These are phyloP conservation scores for Pythium aphanidermatum DNA, from an alignment of 352 stramenopile genomes.

Conservation along the genomic window DNA sequence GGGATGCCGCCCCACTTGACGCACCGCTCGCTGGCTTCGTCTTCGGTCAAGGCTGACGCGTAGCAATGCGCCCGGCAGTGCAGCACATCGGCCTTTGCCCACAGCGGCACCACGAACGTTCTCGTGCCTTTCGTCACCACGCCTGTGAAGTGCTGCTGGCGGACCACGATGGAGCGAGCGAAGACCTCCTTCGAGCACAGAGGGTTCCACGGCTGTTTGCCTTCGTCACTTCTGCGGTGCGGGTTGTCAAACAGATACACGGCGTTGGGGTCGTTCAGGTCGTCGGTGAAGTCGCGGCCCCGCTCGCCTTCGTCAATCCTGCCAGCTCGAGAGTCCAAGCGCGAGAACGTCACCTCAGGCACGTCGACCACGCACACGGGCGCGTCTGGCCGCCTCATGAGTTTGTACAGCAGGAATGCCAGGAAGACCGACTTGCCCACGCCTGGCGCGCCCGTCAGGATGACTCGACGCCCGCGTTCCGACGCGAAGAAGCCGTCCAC, in stretches of 20 bases:
- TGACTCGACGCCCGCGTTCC: constrained; percentile 5
- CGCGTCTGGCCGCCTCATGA: not conserved
- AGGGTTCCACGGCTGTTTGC: not conserved
- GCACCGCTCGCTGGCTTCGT: not conserved
- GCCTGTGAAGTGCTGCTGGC: not conserved
- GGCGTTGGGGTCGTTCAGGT: not conserved
- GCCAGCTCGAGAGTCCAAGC: not conserved
- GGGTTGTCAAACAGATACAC: constrained; percentile 20
- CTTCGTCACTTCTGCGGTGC: not conserved
- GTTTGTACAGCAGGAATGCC: constrained; percentile 3
- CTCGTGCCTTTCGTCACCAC: constrained; percentile 2
- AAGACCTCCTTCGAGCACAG: not conserved
- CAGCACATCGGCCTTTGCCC: constrained; percentile 1
- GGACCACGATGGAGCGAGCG: constrained; percentile 4
- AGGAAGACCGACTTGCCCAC: constrained; percentile 18
- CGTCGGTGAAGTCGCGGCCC: constrained; percentile 1
- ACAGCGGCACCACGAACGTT: constrained; percentile 14
- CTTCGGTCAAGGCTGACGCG: not conserved
- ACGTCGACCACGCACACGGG: constrained; percentile 13
- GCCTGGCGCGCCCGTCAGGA: constrained; percentile 6
- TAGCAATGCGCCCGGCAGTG: constrained; percentile 3
- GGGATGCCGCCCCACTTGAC: constrained; percentile 14
- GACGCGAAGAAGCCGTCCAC: no score
- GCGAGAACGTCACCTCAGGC: constrained; percentile 12
- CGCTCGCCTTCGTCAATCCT: constrained; percentile 5